Evolutionary conservation across 805 yeast genomes (phyloP), one percentile per base, ranked within the genome.

Genomic region (Wickerhamiella parazyma): DNA sequence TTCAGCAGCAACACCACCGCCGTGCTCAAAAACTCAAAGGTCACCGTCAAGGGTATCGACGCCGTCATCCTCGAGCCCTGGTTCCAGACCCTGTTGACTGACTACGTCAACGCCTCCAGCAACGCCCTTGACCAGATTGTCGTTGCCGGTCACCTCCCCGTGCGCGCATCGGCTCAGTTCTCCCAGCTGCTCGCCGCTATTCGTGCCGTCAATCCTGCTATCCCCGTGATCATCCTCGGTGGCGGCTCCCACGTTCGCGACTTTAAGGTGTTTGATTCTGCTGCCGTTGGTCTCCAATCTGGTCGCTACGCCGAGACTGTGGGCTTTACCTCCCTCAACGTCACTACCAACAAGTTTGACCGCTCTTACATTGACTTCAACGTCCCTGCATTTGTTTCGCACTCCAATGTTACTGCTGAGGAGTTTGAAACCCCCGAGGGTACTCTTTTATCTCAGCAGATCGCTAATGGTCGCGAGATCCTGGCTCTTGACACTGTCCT

Each of bases 211-310:
- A 81, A 74, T 56, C 84, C 87, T 7, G 57, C 67, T 29, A 68
- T 71, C 0, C 65, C 75, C 1, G 80, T 87, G 39, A 91, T 83
- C 56, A 80, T 82, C 58, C 80, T 87, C 61, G 96, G 95, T 2
- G 96, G 95, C 1, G 96, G 86, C 62, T 79, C 94, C 31, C 96
- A 87, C 57, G 75, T 87, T 16, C 69, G 96, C 50, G 96, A 87
- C 61, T 86, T 80, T 58, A 69, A 71, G 6, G 65, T 74, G 3
- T 66, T 75, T 47, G 96, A 87, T 56, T 62, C 65, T 3, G 62
- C 61, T 41, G 71, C 86, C 31, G 75, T 83, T 0, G 95, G 78
- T 0, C 61, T 87, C 17, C 94, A 87, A 63, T 80, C 94, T 55
- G 96, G 96, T 0, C 68, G 95, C 38, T 87, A 81, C 57, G 76